Evolutionary conservation across 257 asterid genomes (phyloP), one percentile per base, ranked within the genome.

Genomic region (Dorcoceras hygrometricum): DNA sequence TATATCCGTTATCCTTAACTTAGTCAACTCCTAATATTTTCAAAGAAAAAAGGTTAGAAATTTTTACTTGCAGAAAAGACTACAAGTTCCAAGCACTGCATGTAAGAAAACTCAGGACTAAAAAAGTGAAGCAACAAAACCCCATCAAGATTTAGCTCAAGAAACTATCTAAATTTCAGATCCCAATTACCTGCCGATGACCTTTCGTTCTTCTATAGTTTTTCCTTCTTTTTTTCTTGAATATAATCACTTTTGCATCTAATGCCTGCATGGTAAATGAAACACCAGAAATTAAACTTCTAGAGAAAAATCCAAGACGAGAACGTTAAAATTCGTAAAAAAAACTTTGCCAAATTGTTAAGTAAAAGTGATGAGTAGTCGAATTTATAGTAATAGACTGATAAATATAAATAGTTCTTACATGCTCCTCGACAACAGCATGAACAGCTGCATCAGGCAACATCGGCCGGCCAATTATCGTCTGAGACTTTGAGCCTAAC

Each of bases 351-450:
- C 20, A 29, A 29, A 55, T 54, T 7, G 58, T 67, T 25, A 58
- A 51, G 64, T 8, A 9, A 23, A 56, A 59, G 18, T 50, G 10
- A 51, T 29, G 23, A 25, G 24, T 25, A 62, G 66, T 62, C 23
- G 63, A 46, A 34, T 25, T 34, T 57, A 26, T 46, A 66, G 74
- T 56, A 54, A 59, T 8, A 1, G 19, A 65, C 5, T 1, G 68
- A n/a, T 62, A 57, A 14, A 58, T 60, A 56, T 26, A 67, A 62
- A 36, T 16, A 56, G 31, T 24, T 79, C 99, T 81, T 88, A 90
- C 97, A 71, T 90, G 99, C 82, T 93, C 97, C 86, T 93, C 99
- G 7, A 93, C 99, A 68, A 90, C 95, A 76, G 95, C 96, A 80
- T 90, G 95, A 74, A 90, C 99, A 78, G 90, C 81, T 32, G 95